These are phyloP conservation scores for Penicillium palitans DNA, from an alignment of 2,329 filamentous ascomycete genomes.

Conservation along the genomic window DNA sequence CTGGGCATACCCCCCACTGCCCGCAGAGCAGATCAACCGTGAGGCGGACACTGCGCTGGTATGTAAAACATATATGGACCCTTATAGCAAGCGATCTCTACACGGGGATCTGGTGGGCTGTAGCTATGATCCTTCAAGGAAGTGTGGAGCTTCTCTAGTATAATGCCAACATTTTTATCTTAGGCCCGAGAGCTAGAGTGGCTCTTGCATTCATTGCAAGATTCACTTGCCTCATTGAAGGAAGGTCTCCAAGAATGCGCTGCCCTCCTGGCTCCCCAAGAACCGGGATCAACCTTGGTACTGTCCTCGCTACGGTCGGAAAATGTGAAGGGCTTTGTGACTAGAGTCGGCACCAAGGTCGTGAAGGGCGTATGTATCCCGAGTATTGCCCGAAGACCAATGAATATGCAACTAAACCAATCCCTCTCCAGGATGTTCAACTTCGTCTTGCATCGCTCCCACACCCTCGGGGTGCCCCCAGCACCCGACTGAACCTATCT, in stretches of 20 bases:
- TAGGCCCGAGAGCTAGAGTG: slow-evolving; percentile 62
- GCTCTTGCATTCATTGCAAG: slow-evolving; percentile 62
- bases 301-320: slow-evolving; percentile 85
- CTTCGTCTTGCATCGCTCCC: slow-evolving; percentile 63
- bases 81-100: neutral
- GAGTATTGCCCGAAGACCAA: neutral
- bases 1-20: slow-evolving; percentile 60
- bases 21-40: slow-evolving; percentile 50
- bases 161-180: slow-evolving; percentile 12
- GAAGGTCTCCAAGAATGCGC: slow-evolving; percentile 85
- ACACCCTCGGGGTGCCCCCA: slow-evolving; percentile 52
- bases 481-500: slow-evolving; percentile 55
- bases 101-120: neutral
- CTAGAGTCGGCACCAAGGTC: slow-evolving; percentile 83
- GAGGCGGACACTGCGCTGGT: slow-evolving; percentile 58
- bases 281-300: slow-evolving; percentile 84
- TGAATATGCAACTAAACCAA: neutral
- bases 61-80: slow-evolving; percentile 22
- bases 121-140: slow-evolving; percentile 1
- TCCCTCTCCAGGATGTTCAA: slow-evolving; percentile 62
- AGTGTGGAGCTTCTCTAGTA: slow-evolving; percentile 16
- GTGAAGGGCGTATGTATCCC: slow-evolving; percentile 73
- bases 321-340: slow-evolving; percentile 87
- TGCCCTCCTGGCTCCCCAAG: slow-evolving; percentile 77
- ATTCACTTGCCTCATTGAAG: slow-evolving; percentile 62